phyloP scores from a whole-genome alignment of 257 asterid species.

The Fraxinus americana region DNA sequence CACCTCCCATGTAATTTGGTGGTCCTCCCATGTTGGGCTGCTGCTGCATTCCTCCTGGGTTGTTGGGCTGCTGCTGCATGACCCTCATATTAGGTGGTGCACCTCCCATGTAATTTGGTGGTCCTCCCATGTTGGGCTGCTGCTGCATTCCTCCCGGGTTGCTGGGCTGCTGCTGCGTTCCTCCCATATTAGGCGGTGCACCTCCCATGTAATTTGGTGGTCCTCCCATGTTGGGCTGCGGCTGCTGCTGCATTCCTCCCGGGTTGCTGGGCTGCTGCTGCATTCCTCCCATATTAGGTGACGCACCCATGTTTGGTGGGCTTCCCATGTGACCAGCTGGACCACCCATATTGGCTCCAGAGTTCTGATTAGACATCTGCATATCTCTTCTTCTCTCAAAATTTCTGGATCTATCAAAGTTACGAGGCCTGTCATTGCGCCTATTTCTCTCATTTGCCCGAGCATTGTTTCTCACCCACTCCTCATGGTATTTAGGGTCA shows the following conservation, averaged over 20 bases:
- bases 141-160: constrained; percentile 15
- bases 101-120: constrained; percentile 28
- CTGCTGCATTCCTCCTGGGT: constrained; percentile 6
- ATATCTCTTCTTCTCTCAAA: constrained; percentile 56
- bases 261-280: constrained; percentile 8
- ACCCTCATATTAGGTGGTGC: constrained; percentile 22
- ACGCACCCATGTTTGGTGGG: constrained; percentile 31
- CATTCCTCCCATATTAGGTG: constrained; percentile 13
- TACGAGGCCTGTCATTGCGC: constrained; percentile 83
- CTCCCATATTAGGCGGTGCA: background rate
- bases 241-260: constrained; percentile 15
- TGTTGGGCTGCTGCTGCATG: background rate
- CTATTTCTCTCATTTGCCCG: constrained; percentile 80
- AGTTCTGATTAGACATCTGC: constrained; percentile 34
- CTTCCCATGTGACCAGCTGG: constrained; percentile 37
- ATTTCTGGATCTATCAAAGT: constrained; percentile 68
- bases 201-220: constrained; percentile 31
- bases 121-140: constrained; percentile 22
- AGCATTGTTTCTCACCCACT: constrained; percentile 92
- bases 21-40: constrained; percentile 17
- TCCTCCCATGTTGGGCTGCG: constrained; percentile 18
- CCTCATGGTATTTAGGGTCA: constrained; percentile 90
- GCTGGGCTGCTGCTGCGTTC: constrained; percentile 18
- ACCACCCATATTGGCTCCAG: constrained; percentile 35
- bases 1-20: constrained; percentile 26